Base-by-base conservation (phyloP, 257 asterid genomes). In the Echium plantagineum region DNA sequence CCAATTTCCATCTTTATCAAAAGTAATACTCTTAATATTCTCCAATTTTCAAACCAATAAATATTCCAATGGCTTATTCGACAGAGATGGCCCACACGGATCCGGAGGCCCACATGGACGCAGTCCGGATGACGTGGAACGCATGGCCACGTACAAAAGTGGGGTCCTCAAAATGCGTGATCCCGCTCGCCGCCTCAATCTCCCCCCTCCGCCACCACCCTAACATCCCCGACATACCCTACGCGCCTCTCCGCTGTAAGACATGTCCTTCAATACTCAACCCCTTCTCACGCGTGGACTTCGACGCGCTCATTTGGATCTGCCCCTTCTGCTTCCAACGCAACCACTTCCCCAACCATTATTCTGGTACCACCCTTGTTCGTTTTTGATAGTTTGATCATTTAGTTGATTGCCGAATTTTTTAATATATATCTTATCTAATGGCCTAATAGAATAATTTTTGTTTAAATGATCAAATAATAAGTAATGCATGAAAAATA, bases 141-240 rank as follows among this genome's bases (percentile, higher is more conserved):
- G 74, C 76, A 66, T 91, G 97, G 97, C 98, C 98, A 21, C 77
- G 90, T 19, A 79, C 98, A 24, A 91, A 86, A 78, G 95, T 91
- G n/a, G 98, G 86, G 66, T 80, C 94, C 7, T 84, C 94, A 52
- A 91, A 91, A 76, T 91, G 98, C 78, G 97, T 91, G 70, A 83
- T 91, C 84, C 98, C 98, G 70, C 81, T 91, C 52, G 98, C 98
- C 6, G 94, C 94, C 20, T 81, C 94, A 38, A 83, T 91, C 67
- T 85, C 89, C 67, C 94, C 94, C 80, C 84, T 88, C 85, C 94
- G 94, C 18, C 81, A 94, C 1, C 85, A 85, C 69, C 85, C 84
- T 61, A 90, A 84, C 64, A 78, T 88, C 54, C 85, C 78, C 62
- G 59, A 78, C 69, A 82, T 91, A 26, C 87, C 81, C 0, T 93